A percentile compares a stretch with the other conserved stretches of the same genome.
These are phyloP conservation scores for Phaeophleospora eucalypticola DNA, from an alignment of 2,329 filamentous ascomycete species.

Conservation along the genomic window DNA sequence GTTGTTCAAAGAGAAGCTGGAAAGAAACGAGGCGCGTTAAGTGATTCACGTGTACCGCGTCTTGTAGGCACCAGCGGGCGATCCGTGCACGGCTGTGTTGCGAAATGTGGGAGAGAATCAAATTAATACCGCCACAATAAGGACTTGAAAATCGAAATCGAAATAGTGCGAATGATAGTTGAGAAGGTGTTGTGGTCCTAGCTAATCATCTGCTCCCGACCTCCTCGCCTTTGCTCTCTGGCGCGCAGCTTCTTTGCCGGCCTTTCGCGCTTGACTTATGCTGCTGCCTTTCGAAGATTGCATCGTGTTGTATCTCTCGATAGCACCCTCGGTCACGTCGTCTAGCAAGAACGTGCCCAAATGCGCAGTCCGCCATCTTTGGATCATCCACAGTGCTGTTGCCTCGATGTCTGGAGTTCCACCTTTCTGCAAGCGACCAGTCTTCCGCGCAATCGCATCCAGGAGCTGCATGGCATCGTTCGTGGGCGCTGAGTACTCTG, in stretches of 20 bases:
- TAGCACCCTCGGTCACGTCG: slow-evolving; percentile 59
- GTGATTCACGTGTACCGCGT: neutral
- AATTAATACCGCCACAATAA: too few species aligned
- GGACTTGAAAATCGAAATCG: too few species aligned
- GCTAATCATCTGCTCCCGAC: slow-evolving; percentile 3
- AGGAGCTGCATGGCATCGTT: slow-evolving; percentile 78
- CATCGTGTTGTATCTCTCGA: slow-evolving; percentile 50
- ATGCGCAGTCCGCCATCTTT: slow-evolving; percentile 73
- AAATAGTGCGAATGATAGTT: too few species aligned
- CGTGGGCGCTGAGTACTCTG: slow-evolving; percentile 64
- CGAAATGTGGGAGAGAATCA: too few species aligned
- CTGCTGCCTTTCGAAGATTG: slow-evolving; percentile 49
- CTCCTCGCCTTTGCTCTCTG: slow-evolving; percentile 14
- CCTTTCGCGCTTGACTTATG: slow-evolving; percentile 65
- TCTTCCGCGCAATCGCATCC: slow-evolving; percentile 64
- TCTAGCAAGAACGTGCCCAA: slow-evolving; percentile 78
- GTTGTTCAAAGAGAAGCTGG: too few species aligned
- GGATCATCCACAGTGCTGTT: slow-evolving; percentile 74
- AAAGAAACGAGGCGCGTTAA: neutral
- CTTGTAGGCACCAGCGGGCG: neutral
- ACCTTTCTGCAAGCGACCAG: slow-evolving; percentile 71
- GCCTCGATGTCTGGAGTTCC: slow-evolving; percentile 66
- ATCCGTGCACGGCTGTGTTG: neutral
- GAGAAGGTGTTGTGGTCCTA: too few species aligned
- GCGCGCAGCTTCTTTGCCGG: slow-evolving; percentile 52